Base-by-base conservation (phyloP, 768 basidiomycete genomes). In the Crepidotus variabilis region DNA sequence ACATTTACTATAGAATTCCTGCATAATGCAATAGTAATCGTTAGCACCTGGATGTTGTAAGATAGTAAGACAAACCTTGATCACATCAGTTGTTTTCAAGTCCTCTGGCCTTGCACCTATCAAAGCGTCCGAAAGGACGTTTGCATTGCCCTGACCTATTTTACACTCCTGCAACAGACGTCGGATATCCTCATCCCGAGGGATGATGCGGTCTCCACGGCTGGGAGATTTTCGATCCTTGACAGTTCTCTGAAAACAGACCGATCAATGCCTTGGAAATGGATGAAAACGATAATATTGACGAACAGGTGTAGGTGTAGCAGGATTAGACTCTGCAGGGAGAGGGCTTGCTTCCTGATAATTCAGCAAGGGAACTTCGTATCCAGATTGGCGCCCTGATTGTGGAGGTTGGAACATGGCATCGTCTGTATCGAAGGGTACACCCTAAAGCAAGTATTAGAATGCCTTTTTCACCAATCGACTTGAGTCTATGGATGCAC, bases 1-100 rank as follows among this genome's bases (percentile, higher is more conserved):
- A 67, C 92, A 94, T 65, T 91, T 90, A 14, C 69, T 64, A 63
- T 90, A 83, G 64, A 94, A 94, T 72, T 95, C 94, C 92, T 96
- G 66, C 36, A 33, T 13, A 53, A 2, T n/a, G 60, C 24, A 23
- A 36, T 55, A 34, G n/a, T 14, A 43, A 55, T 28, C 9, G 43
- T 50, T 14, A 52, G 21, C 22, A 22, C 14, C n/a, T 23, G 32
- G 14, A n/a, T n/a, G n/a, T n/a, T 5, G 21, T 48, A 23, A 22
- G 16, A 21, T 32, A 52, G 23, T 28, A 36, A 54, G 20, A 69
- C 82, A 23, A 47, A 88, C 93, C 69, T 78, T 78, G 67, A 94
- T 88, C 48, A 94, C 76, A 6, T 80, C 78, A 67, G 80, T 80
- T 61, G 73, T 78, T 65, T 75, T 79, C 50, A 94, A 67, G 51